A percentile compares a stretch with the other conserved stretches of the same genome.
These are phyloP conservation scores for Paramecium pentaurelia DNA, from an alignment of 73 alveolate species.

Conservation along the genomic window DNA sequence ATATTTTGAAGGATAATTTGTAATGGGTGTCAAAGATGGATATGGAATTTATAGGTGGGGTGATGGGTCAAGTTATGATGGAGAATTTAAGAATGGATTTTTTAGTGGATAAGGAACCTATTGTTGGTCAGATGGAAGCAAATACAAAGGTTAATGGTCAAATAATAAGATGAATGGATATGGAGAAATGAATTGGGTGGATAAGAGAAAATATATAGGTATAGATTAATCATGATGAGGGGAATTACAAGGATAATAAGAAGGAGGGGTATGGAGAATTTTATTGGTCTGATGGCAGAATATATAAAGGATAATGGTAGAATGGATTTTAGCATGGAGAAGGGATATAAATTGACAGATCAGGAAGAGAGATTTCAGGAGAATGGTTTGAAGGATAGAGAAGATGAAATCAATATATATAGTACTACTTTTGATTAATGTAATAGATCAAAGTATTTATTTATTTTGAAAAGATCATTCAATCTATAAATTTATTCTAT, in stretches of 20 bases:
- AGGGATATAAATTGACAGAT: slow-evolving; percentile 32
- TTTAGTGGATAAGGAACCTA: slow-evolving; percentile 44
- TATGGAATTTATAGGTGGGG: slow-evolving; percentile 64
- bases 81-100: slow-evolving; percentile 24
- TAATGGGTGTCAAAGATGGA: slow-evolving; percentile 45
- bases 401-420: neutral
- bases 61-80: slow-evolving; percentile 20
- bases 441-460: neutral
- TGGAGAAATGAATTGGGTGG: slow-evolving; percentile 25
- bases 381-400: neutral
- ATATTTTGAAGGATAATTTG: slow-evolving; percentile 63
- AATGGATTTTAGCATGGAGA: slow-evolving; percentile 41
- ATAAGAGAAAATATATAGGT: slow-evolving; percentile 28
- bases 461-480: neutral
- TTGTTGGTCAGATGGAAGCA: slow-evolving; percentile 34
- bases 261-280: slow-evolving; percentile 75
- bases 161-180: slow-evolving; percentile 29
- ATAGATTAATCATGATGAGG: slow-evolving; percentile 60
- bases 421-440: neutral
- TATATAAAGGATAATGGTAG: slow-evolving; percentile 62
- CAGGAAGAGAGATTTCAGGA: slow-evolving; percentile 44
- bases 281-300: slow-evolving; percentile 80
- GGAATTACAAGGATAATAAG: slow-evolving; percentile 32
- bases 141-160: neutral
- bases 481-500: too few species aligned